Evolutionary conservation across 352 stramenopile genomes (phyloP).

Genomic region (Phytophthora pinifolia): DNA sequence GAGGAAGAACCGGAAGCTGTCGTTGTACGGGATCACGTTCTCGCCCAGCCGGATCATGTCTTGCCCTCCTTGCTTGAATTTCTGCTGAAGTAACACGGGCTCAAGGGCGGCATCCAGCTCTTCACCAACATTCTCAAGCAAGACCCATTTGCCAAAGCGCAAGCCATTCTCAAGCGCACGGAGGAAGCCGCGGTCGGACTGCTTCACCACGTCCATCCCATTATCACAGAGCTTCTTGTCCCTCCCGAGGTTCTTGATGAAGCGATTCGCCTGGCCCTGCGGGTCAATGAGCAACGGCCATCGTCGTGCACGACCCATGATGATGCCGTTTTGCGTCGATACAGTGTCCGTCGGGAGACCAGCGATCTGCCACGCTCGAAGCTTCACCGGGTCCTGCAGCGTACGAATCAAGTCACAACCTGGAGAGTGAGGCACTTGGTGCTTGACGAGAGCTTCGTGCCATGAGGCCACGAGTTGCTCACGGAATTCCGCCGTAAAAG

Average conservation of each 20-base stretch:
- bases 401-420: constrained; percentile 88
- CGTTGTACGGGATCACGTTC: constrained; percentile 92
- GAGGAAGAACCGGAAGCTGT: constrained; percentile 91
- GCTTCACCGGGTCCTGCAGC: constrained; percentile 86
- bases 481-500: constrained; percentile 88
- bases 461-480: constrained; percentile 63
- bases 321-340: constrained; percentile 95
- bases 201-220: constrained; percentile 91
- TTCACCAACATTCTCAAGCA: constrained; percentile 91
- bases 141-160: constrained; percentile 90
- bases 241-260: constrained; percentile 89
- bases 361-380: constrained; percentile 88
- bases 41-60: constrained; percentile 92
- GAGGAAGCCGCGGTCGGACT: constrained; percentile 87
- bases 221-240: constrained; percentile 88
- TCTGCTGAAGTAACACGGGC: constrained; percentile 89
- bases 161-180: constrained; percentile 89
- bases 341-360: constrained; percentile 86
- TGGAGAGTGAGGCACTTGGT: constrained; percentile 69
- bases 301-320: constrained; percentile 80
- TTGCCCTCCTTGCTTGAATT: constrained; percentile 92
- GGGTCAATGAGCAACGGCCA: constrained; percentile 92
- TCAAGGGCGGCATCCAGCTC: constrained; percentile 90
- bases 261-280: constrained; percentile 92
- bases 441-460: constrained; percentile 62